phyloP scores from a whole-genome alignment of 2,329 filamentous ascomycete species.

The Colletotrichum sublineola region DNA sequence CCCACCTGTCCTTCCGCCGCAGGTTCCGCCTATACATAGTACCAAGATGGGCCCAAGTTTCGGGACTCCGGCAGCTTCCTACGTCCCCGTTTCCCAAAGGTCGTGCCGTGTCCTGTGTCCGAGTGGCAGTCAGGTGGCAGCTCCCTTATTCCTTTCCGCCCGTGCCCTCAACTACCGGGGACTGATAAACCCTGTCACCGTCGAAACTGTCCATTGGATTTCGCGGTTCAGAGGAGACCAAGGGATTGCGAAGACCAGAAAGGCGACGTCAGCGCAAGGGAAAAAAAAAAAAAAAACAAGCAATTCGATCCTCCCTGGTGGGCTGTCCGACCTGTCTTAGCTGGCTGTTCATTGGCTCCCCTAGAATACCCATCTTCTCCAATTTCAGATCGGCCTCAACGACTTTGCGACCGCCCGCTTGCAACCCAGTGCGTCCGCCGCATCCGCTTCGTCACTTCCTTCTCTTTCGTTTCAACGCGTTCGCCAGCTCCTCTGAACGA shows the following conservation, averaged over 20 bases:
- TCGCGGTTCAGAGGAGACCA: background rate
- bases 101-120: constrained; percentile 4
- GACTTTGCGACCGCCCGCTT: constrained; percentile 31
- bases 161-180: constrained; percentile 1
- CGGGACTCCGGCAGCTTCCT: constrained; percentile 34
- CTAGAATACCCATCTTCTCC: constrained; percentile 22
- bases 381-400: constrained; percentile 28
- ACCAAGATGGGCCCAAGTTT: constrained; percentile 27
- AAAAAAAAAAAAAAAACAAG: constrained; percentile 23
- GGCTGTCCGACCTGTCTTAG: constrained; percentile 28
- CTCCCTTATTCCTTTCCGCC: constrained; percentile 1
- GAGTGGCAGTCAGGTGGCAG: constrained; percentile 16
- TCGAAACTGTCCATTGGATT: background rate
- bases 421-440: constrained; percentile 15
- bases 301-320: constrained; percentile 26
- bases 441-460: constrained; percentile 35
- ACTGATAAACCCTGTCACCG: constrained; percentile 23
- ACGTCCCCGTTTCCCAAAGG: constrained; percentile 19
- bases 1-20: constrained; percentile 14
- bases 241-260: background rate
- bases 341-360: constrained; percentile 32
- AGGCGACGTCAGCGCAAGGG: constrained; percentile 27
- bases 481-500: constrained; percentile 5
- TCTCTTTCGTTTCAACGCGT: constrained; percentile 36
- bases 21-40: constrained; percentile 9